Evolutionary conservation across 352 stramenopile species (phyloP).

Genomic region (Phytophthora multivora): DNA sequence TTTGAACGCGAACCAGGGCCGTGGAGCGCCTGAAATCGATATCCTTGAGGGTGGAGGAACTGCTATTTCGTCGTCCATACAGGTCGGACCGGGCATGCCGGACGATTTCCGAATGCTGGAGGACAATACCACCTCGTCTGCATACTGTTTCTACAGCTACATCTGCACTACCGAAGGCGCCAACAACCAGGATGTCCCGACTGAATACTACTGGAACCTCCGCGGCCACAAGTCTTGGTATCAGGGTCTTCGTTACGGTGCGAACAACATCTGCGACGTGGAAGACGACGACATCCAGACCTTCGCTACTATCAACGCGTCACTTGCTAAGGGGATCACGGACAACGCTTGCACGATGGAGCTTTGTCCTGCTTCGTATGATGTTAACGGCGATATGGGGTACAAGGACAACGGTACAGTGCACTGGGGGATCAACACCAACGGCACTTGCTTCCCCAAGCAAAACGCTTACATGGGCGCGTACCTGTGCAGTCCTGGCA

Average conservation of each 20-base stretch:
- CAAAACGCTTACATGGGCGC: constrained; percentile 65
- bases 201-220: constrained; percentile 34
- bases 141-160: constrained; percentile 47
- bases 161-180: constrained; percentile 46
- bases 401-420: constrained; percentile 39
- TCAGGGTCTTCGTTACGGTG: constrained; percentile 56
- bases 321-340: constrained; percentile 38
- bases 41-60: constrained; percentile 88
- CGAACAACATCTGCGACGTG: constrained; percentile 56
- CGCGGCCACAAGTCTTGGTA: constrained; percentile 70
- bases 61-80: constrained; percentile 90
- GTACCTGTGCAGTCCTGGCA: constrained; percentile 55
- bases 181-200: constrained; percentile 49
- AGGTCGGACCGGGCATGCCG: constrained; percentile 80
- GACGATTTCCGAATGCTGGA: constrained; percentile 47
- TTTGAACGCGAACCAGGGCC: constrained; percentile 85
- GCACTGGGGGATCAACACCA: constrained; percentile 60
- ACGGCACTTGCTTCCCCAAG: constrained; percentile 58
- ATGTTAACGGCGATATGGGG: constrained; percentile 53
- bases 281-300: constrained; percentile 33
- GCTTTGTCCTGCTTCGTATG: constrained; percentile 49
- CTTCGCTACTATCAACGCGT: constrained; percentile 39
- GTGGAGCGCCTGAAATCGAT: constrained; percentile 95
- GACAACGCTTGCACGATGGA: constrained; percentile 45
- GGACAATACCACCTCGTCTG: constrained; percentile 16